Evolutionary conservation across 192 early-diverging fungal genomes (phyloP), one percentile per base, ranked within the genome.

Genomic region (Coemansia sp.): DNA sequence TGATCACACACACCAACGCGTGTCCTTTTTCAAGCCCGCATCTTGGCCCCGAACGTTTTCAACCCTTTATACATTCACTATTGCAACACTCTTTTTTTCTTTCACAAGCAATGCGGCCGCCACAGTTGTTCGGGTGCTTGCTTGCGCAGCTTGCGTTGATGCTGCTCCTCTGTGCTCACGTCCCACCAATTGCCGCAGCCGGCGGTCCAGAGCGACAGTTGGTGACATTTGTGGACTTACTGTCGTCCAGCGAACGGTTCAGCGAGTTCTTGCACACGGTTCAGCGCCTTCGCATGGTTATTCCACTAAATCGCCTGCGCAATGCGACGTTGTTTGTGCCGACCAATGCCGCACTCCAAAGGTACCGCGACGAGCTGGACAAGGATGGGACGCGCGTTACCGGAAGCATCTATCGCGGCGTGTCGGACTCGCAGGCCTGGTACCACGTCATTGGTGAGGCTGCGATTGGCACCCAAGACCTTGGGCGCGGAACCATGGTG

Each of bases 241-340:
- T 85, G n/a, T 82, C 83, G 3, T 74, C 75, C 15, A 58, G 75
- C 58, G 55, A 55, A 20, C 69, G 66, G 27, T 85, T 83, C 47
- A 59, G 64, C 45, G 68, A 72, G 31, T 70, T 82, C 25, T 40
- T 85, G 49, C 64, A 66, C 31, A 75, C 73, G 20, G 70, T 83
- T 11, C 83, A 85, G 53, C 76, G 78, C 32, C 62, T 71, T 29
- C 76, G 77, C 20, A 67, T 85, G 59, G 68, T 83, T 8, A 69
- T 82, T 2, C 62, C 62, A 35, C 65, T 85, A 19, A 85, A 85
- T 46, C 62, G 56, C 19, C 17, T 85, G n/a, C 60, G 76, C 30
- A 69, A 76, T 30, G 80, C 61, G 5, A 85, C 83, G 15, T 60
- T 85, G 25, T 71, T 85, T 54, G 83, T 81, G 21, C 83, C 82